Conservation (phyloP, 1,284 basidiomycete genomes). For the Coniophora puteana region DNA sequence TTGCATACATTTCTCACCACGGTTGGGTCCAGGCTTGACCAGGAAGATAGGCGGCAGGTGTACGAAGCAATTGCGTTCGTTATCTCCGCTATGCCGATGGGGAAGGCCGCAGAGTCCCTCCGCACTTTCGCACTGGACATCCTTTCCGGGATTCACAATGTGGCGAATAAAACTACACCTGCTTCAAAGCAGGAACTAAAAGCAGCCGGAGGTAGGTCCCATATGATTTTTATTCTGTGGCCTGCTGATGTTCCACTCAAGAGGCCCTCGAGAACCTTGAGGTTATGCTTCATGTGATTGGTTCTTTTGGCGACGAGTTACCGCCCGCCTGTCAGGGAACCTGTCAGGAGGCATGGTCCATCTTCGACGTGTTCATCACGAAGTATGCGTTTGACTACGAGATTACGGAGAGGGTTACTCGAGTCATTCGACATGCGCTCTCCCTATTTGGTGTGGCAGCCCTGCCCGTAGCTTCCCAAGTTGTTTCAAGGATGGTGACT, state of each 20-base stretch:
- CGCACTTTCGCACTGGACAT: slow-evolving; percentile 82
- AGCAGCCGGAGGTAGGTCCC: slow-evolving; percentile 55
- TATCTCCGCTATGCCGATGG: slow-evolving; percentile 88
- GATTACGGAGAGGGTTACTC: slow-evolving; percentile 82
- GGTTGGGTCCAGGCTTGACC: slow-evolving; percentile 73
- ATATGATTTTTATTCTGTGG: neutral
- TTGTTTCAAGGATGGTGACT: slow-evolving; percentile 73
- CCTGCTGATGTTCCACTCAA: slow-evolving; percentile 19
- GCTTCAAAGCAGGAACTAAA: slow-evolving; percentile 64
- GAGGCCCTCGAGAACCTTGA: slow-evolving; percentile 90
- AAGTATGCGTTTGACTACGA: slow-evolving; percentile 80
- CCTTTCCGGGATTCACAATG: slow-evolving; percentile 63
- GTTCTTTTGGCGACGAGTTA: slow-evolving; percentile 77
- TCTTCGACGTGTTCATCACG: slow-evolving; percentile 79
- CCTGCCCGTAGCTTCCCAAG: slow-evolving; percentile 64
- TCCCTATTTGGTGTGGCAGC: slow-evolving; percentile 76
- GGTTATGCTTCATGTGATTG: slow-evolving; percentile 79
- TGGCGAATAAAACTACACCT: slow-evolving; percentile 44
- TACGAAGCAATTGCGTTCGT: slow-evolving; percentile 96
- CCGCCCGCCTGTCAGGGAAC: slow-evolving; percentile 79
- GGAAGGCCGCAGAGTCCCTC: slow-evolving; percentile 80
- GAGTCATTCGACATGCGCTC: slow-evolving; percentile 84
- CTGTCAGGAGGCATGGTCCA: slow-evolving; percentile 76
- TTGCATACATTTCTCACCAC: slow-evolving; percentile 86
- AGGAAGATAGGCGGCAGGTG: slow-evolving; percentile 88